Evolutionary conservation across 2,329 filamentous ascomycete species (phyloP).

Genomic region (Dothideomycetes sp.): DNA sequence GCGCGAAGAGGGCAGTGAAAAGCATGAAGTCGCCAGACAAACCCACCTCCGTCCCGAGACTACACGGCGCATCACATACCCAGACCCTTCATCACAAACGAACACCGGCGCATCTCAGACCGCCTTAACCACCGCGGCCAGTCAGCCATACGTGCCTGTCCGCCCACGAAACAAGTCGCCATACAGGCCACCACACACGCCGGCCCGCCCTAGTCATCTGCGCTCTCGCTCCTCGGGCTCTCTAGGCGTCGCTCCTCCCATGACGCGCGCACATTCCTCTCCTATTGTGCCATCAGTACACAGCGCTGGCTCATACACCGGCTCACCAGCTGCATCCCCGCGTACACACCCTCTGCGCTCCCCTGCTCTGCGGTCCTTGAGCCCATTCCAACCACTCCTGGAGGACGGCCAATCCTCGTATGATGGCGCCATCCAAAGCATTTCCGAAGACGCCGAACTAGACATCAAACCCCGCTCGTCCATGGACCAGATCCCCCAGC

Average conservation of each 20-base stretch:
- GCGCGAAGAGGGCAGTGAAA: not conserved
- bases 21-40: not conserved
- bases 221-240: slow-evolving; percentile 33
- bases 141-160: slow-evolving; percentile 14
- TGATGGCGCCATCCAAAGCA: slow-evolving; percentile 25
- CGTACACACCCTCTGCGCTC: slow-evolving; percentile 18
- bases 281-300: slow-evolving; percentile 27
- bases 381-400: slow-evolving; percentile 14
- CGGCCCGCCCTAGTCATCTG: slow-evolving; percentile 24
- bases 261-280: slow-evolving; percentile 35
- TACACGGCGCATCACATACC: slow-evolving; percentile 25
- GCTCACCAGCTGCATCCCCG: slow-evolving; percentile 18
- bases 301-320: slow-evolving; percentile 20
- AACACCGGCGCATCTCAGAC: slow-evolving; percentile 16
- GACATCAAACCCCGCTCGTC: slow-evolving; percentile 31
- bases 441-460: slow-evolving; percentile 39
- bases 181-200: slow-evolving; percentile 24
- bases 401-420: slow-evolving; percentile 18
- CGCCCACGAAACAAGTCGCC: slow-evolving; percentile 35
- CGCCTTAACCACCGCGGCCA: slow-evolving; percentile 13
- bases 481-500: slow-evolving; percentile 12
- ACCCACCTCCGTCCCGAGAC: slow-evolving; percentile 13
- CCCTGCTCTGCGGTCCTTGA: slow-evolving; percentile 4
- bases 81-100: slow-evolving; percentile 19
- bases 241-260: slow-evolving; percentile 31